phyloP scores from a whole-genome alignment of 2,329 filamentous ascomycete genomes.

The Ophiobolus disseminans region DNA sequence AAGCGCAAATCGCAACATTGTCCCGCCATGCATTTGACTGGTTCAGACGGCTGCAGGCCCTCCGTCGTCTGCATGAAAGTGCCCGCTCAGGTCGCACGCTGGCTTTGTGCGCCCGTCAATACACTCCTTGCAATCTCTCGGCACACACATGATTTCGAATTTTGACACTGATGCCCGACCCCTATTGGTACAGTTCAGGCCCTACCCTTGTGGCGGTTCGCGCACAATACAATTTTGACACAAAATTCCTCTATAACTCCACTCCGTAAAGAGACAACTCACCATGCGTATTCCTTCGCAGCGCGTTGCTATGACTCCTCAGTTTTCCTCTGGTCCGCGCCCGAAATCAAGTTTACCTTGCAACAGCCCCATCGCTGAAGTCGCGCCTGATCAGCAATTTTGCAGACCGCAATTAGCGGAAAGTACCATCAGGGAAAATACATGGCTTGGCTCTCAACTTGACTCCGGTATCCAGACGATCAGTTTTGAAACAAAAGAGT shows the following conservation, averaged over 20 bases:
- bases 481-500: conserved; percentile 3
- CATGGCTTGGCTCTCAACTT: conserved; percentile 5
- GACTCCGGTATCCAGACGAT: conserved; percentile 2
- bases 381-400: not conserved
- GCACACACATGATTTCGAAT: conserved; percentile 46
- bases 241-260: conserved; percentile 33
- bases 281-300: conserved; percentile 43
- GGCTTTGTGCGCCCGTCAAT: conserved; percentile 38
- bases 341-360: conserved; percentile 14
- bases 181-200: conserved; percentile 37
- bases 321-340: conserved; percentile 40
- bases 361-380: conserved; percentile 1
- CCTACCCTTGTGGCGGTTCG: conserved; percentile 31
- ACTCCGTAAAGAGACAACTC: conserved; percentile 45
- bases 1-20: conserved; percentile 32
- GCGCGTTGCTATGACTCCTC: conserved; percentile 39
- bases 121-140: conserved; percentile 41
- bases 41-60: conserved; percentile 35
- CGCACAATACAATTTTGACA: conserved; percentile 37
- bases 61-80: conserved; percentile 45
- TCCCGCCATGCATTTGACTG: conserved; percentile 32
- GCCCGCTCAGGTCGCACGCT: conserved; percentile 27
- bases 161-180: conserved; percentile 29
- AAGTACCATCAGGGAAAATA: conserved; percentile 5
- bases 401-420: conserved; percentile 2